Conservation (phyloP, 768 basidiomycete genomes). For the Leccinellum albellum region DNA sequence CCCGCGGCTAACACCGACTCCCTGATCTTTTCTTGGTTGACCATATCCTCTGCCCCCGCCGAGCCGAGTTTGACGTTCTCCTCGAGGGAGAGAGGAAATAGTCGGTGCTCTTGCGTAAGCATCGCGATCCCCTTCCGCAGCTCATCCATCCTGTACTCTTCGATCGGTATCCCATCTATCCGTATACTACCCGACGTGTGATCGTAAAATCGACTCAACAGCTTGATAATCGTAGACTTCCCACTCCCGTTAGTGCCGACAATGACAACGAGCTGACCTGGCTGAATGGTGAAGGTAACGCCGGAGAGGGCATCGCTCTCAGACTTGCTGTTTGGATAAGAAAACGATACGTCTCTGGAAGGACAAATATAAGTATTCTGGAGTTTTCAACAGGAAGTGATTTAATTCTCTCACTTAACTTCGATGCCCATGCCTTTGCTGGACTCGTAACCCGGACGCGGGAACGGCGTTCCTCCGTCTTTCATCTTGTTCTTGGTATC, state of each 20-base stretch:
- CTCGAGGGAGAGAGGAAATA: constrained; percentile 37
- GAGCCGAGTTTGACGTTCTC: constrained; percentile 43
- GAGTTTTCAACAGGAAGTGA: background rate
- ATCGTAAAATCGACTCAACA: constrained; percentile 36
- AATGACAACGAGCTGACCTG: constrained; percentile 33
- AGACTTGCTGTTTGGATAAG: constrained; percentile 43
- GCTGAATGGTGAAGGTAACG: constrained; percentile 28
- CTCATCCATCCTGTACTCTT: constrained; percentile 27
- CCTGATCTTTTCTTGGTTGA: constrained; percentile 8
- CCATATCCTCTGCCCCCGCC: background rate
- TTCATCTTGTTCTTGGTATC: constrained; percentile 23
- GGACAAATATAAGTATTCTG: too few species aligned
- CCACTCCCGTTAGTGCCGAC: constrained; percentile 36
- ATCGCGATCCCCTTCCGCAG: constrained; percentile 40
- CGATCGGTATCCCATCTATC: constrained; percentile 35
- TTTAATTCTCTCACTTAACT: constrained; percentile 11
- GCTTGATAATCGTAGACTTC: constrained; percentile 38
- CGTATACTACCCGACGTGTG: constrained; percentile 36
- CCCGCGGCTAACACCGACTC: constrained; percentile 35
- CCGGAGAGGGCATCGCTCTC: constrained; percentile 20
- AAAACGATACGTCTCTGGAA: constrained; percentile 50
- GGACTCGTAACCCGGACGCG: constrained; percentile 14
- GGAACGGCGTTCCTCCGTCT: constrained; percentile 25
- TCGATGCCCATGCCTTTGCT: constrained; percentile 17
- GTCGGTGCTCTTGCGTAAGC: constrained; percentile 38